Conservation (phyloP, 331 rosid genomes). For the Quercus phellos region DNA sequence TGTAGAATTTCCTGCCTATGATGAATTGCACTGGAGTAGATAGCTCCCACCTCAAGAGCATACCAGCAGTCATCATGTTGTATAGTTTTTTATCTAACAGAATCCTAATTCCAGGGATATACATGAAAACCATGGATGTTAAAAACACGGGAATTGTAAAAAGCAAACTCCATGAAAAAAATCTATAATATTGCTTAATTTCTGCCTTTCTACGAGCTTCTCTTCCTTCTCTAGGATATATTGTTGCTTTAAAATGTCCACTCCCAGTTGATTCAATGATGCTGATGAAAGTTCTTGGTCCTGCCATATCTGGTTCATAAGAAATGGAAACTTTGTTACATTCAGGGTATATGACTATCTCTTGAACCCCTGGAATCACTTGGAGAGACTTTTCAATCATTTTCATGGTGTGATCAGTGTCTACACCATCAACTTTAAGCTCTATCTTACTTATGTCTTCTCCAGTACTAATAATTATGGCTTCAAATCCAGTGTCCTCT, state of each 20-base stretch:
- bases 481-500: constrained; percentile 58
- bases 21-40: constrained; percentile 68
- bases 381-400: constrained; percentile 48
- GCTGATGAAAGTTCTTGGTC: constrained; percentile 62
- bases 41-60: constrained; percentile 54
- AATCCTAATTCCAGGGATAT: constrained; percentile 54
- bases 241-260: constrained; percentile 44
- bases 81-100: constrained; percentile 45
- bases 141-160: constrained; percentile 73
- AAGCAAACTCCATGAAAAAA: constrained; percentile 75
- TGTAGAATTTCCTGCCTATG: constrained; percentile 68
- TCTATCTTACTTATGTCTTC: constrained; percentile 63
- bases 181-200: constrained; percentile 52
- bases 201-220: constrained; percentile 43
- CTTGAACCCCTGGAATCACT: constrained; percentile 59
- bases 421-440: constrained; percentile 49
- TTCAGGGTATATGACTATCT: constrained; percentile 21
- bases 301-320: constrained; percentile 58
- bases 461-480: constrained; percentile 46
- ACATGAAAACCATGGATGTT: constrained; percentile 81
- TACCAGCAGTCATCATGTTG: constrained; percentile 57
- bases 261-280: constrained; percentile 44
- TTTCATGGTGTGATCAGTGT: constrained; percentile 30
- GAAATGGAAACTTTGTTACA: constrained; percentile 47
- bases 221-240: constrained; percentile 60